Evolutionary conservation across 805 yeast species (phyloP), one percentile per base, ranked within the genome.

Genomic region (Wickerhamomyces alni): DNA sequence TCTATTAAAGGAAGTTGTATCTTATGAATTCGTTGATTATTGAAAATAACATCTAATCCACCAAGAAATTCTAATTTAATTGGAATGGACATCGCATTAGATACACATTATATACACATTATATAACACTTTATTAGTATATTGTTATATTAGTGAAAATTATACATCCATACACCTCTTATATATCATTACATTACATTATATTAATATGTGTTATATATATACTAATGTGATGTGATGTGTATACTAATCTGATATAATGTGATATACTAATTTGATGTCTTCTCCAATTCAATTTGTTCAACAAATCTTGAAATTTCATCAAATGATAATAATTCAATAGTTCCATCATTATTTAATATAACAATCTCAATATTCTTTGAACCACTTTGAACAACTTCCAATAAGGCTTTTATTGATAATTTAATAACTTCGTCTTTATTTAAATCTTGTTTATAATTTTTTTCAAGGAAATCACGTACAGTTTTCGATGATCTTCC

Each of bases 321-420:
- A 16, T 84, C 95, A 39, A 77, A 73, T 15, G 77, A 65, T 56
- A 89, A 72, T 39, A 67, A 65, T 46, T 74, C 73, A 50, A 86
- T 74, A 29, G 70, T 63, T 50, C 72, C 66, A 38, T 76, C 78
- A 24, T 96, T 85, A 45, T 76, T 77, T 75, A 91, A 78, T 29
- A 93, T 81, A 4, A 94, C 84, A 37, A 93, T 80, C 65, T 93
- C 99, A 58, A 93, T 89, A 63, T 93, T 93, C 61, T 87, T 86
- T 33, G 97, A 94, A 31, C 99, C 99, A 3, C 97, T 89, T 67
- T 93, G 98, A 18, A 93, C 99, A 36, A 93, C 97, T 63, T 93
- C 99, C 52, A 93, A 72, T 52, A 93, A 70, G 15, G 95, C 80
- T 67, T 85, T 86, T 37, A 93, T 79, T 3, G 97, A 79, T 55